These are phyloP conservation scores for Ephemerocybe angulata DNA, from an alignment of 768 basidiomycete species.

Conservation along the genomic window DNA sequence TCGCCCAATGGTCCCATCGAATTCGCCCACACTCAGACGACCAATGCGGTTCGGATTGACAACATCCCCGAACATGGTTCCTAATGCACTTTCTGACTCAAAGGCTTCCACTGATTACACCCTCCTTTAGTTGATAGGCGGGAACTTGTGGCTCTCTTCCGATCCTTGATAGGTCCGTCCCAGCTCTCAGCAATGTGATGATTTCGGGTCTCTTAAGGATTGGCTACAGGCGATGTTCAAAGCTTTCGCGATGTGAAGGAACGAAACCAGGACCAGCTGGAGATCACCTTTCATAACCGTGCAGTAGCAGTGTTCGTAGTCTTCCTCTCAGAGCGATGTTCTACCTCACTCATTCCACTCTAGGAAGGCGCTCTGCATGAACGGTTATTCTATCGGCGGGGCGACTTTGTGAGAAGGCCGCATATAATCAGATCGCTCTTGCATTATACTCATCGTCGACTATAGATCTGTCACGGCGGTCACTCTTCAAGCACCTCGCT, in stretches of 20 bases:
- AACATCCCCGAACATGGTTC: constrained; percentile 42
- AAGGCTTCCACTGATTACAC: not conserved
- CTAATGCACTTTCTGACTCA: constrained; percentile 5
- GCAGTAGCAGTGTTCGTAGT: constrained; percentile 52
- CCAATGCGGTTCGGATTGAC: constrained; percentile 47
- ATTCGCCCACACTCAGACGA: constrained; percentile 22
- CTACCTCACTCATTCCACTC: constrained; percentile 1
- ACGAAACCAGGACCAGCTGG: constrained; percentile 36
- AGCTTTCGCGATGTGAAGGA: constrained; percentile 41
- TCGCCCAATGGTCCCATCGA: constrained; percentile 21
- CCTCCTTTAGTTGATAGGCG: constrained; percentile 20
- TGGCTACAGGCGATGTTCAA: constrained; percentile 46
- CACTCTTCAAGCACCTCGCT: constrained; percentile 24
- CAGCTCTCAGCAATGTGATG: not conserved
- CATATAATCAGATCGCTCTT: constrained; percentile 16
- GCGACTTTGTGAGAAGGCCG: constrained; percentile 48
- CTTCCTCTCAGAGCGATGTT: not conserved
- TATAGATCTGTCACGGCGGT: constrained; percentile 34
- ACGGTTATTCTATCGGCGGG: constrained; percentile 55
- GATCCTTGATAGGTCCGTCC: constrained; percentile 48
- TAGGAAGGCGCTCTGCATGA: constrained; percentile 68
- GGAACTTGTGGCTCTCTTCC: constrained; percentile 57
- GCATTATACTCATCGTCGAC: not conserved
- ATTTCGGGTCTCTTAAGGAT: not conserved
- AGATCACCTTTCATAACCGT: constrained; percentile 50